Percentiles rank a stretch among this genome's conserved stretches.
These are phyloP conservation scores for Aquanectria penicillioides DNA, from an alignment of 2,329 filamentous ascomycete genomes.

Conservation along the genomic window DNA sequence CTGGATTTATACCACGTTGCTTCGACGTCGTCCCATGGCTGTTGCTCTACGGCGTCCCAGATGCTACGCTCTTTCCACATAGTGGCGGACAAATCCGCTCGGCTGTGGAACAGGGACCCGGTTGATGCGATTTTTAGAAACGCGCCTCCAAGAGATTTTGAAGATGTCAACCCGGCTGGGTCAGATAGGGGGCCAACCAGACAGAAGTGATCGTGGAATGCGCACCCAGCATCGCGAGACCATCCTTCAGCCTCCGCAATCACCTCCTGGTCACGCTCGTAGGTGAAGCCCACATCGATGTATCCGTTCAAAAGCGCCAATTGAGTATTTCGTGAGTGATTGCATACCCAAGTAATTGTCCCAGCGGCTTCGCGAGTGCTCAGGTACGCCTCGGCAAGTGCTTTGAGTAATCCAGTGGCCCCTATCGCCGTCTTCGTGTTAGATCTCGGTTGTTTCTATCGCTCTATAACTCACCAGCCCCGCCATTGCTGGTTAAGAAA, in stretches of 20 bases:
- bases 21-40: neutral
- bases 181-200: neutral
- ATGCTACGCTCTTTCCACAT: slow-evolving; percentile 10
- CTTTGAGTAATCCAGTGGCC: slow-evolving; percentile 1
- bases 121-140: neutral
- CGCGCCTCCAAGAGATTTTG: neutral
- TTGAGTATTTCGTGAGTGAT: slow-evolving; percentile 6
- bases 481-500: neutral
- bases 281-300: slow-evolving; percentile 5
- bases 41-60: neutral
- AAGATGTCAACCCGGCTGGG: neutral
- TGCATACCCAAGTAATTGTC: slow-evolving; percentile 4
- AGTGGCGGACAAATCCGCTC: neutral
- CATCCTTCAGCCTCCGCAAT: neutral
- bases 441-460: neutral
- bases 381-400: slow-evolving; percentile 5
- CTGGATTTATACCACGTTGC: neutral
- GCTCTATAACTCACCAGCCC: neutral
- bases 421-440: neutral
- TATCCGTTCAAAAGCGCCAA: slow-evolving; percentile 1
- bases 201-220: slow-evolving; percentile 8
- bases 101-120: neutral
- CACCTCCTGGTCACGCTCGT: slow-evolving; percentile 7
- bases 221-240: neutral
- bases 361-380: neutral